Percentiles rank a stretch among this genome's conserved stretches.
phyloP scores from a whole-genome alignment of 176 grass and related monocot genomes.

The Miscanthus lutarioriparius region DNA sequence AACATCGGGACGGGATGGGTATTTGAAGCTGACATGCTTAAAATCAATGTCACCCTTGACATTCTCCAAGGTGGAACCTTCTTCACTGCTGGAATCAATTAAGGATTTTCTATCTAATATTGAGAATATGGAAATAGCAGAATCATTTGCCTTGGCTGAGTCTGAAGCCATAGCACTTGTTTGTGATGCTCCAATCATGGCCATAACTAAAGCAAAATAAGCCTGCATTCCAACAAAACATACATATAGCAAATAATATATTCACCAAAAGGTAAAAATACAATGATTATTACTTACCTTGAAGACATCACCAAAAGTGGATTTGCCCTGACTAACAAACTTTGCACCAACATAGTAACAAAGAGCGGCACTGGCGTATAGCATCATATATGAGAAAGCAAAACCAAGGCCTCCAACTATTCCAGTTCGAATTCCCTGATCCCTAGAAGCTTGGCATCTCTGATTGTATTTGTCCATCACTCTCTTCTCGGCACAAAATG shows the following conservation, averaged over 20 bases:
- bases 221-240: slow-evolving; percentile 25
- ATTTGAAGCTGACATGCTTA: slow-evolving; percentile 26
- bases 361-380: slow-evolving; percentile 21
- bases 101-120: slow-evolving; percentile 26
- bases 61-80: background rate
- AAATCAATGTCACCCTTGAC: slow-evolving; percentile 29
- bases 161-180: slow-evolving; percentile 10
- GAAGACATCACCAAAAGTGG: slow-evolving; percentile 40
- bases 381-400: slow-evolving; percentile 48
- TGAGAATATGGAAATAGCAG: slow-evolving; percentile 29
- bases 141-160: slow-evolving; percentile 21
- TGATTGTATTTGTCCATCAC: slow-evolving; percentile 37
- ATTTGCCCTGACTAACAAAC: slow-evolving; percentile 36
- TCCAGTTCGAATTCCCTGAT: slow-evolving; percentile 46
- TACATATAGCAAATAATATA: slow-evolving; percentile 13
- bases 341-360: slow-evolving; percentile 49
- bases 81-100: slow-evolving; percentile 18
- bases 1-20: slow-evolving; percentile 22
- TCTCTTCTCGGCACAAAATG: slow-evolving; percentile 66
- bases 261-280: background rate
- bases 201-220: slow-evolving; percentile 7
- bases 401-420: slow-evolving; percentile 53
- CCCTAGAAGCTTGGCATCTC: slow-evolving; percentile 41
- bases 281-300: slow-evolving; percentile 24
- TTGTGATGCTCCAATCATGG: slow-evolving; percentile 21